Percentiles rank a stretch among this genome's conserved stretches.
Evolutionary conservation across 225 moss, liverwort and hornwort species (phyloP).

Genomic region (Anthoceros angustus): DNA sequence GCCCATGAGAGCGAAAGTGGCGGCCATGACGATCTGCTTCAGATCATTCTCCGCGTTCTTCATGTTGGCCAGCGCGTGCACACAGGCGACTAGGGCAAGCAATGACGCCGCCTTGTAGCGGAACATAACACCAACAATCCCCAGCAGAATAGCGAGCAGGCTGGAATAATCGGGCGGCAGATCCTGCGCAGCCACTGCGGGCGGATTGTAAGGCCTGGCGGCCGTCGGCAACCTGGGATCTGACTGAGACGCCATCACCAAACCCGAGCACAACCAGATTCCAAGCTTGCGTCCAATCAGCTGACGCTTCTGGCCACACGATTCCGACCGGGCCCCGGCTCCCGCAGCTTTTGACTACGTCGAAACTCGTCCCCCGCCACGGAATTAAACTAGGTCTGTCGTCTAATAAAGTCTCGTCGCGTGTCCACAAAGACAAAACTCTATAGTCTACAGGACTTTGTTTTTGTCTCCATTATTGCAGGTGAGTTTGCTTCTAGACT

Average conservation of each 20-base stretch:
- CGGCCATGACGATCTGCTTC: slow-evolving; percentile 89
- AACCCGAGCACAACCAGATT: slow-evolving; percentile 8
- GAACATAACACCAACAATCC: slow-evolving; percentile 77
- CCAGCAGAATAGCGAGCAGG: slow-evolving; percentile 58
- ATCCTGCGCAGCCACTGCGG: slow-evolving; percentile 38
- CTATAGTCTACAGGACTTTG: too few species aligned
- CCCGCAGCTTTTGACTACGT: too few species aligned
- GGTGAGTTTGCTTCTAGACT: too few species aligned
- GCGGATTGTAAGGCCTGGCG: slow-evolving; percentile 41
- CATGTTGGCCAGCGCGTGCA: slow-evolving; percentile 70
- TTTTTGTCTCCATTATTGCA: too few species aligned
- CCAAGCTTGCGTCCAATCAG: neutral
- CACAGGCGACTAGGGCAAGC: slow-evolving; percentile 75
- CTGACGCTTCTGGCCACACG: too few species aligned
- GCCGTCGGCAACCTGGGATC: slow-evolving; percentile 73
- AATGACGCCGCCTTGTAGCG: slow-evolving; percentile 59
- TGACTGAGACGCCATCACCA: slow-evolving; percentile 32
- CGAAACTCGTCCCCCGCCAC: too few species aligned
- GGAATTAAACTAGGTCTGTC: too few species aligned
- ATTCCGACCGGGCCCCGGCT: too few species aligned
- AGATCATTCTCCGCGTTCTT: slow-evolving; percentile 76
- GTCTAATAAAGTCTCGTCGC: too few species aligned
- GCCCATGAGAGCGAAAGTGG: slow-evolving; percentile 88
- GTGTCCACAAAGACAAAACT: too few species aligned
- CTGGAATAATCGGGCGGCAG: slow-evolving; percentile 80